These are phyloP conservation scores for Leonotis leonurus DNA, from an alignment of 257 asterid genomes.

Conservation along the genomic window DNA sequence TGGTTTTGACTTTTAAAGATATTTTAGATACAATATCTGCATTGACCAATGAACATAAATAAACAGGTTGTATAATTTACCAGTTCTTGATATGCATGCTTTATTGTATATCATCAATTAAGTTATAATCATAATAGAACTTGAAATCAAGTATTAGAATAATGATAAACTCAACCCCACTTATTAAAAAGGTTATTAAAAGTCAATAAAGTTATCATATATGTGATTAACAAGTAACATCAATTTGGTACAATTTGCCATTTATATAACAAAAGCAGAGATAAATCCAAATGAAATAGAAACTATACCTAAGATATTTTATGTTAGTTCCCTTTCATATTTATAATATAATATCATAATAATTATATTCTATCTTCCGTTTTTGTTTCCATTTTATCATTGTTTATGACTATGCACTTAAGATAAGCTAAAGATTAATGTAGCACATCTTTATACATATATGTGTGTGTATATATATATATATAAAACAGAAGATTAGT, in stretches of 20 bases:
- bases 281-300: constrained; percentile 10
- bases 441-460: too few relatives aligned
- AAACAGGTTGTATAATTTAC: neutral
- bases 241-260: constrained; percentile 14
- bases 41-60: neutral
- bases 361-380: neutral
- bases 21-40: neutral
- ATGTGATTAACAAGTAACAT: constrained; percentile 9
- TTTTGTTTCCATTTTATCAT: too few relatives aligned
- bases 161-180: constrained; percentile 18
- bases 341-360: neutral
- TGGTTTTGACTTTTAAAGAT: too few relatives aligned
- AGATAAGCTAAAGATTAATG: neutral
- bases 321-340: neutral
- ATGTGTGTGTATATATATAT: too few relatives aligned
- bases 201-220: constrained; percentile 18
- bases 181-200: neutral
- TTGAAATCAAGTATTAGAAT: neutral
- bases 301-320: constrained; percentile 6
- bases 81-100: neutral
- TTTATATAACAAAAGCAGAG: neutral
- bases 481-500: too few relatives aligned
- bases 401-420: neutral
- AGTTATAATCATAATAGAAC: neutral
- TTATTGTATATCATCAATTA: neutral